These are phyloP conservation scores for Pythium folliculosum DNA, from an alignment of 352 stramenopile species.

Conservation along the genomic window DNA sequence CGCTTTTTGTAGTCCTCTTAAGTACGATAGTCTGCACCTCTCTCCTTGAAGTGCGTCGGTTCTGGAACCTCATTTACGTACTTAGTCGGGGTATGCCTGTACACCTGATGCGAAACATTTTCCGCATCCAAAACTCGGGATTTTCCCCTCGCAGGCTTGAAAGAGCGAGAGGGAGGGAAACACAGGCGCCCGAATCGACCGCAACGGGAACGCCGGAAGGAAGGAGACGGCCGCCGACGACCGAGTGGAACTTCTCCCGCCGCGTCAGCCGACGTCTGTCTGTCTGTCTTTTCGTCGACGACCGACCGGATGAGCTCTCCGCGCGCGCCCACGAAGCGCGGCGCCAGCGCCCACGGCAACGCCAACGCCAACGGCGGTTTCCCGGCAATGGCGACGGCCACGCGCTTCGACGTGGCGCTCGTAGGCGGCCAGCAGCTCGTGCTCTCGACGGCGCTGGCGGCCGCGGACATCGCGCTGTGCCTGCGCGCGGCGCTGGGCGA, in stretches of 20 bases:
- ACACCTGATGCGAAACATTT: neutral
- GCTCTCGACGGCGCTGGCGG: conserved; percentile 16
- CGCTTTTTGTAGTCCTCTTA: too few relatives aligned
- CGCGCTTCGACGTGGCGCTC: conserved; percentile 7
- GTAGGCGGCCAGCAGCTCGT: conserved; percentile 23
- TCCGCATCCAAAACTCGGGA: neutral
- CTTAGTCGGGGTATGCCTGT: neutral
- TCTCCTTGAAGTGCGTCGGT: conserved; percentile 7
- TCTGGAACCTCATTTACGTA: neutral
- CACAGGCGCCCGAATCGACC: neutral
- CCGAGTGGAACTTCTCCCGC: too few relatives aligned
- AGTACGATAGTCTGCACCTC: too few relatives aligned
- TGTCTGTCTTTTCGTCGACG: neutral
- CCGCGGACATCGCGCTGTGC: conserved; percentile 15
- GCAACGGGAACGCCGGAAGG: too few relatives aligned
- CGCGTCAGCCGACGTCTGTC: too few relatives aligned
- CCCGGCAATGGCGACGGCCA: neutral
- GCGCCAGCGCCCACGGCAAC: neutral
- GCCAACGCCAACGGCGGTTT: conserved; percentile 1
- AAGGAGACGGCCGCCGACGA: neutral
- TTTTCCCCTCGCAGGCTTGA: neutral
- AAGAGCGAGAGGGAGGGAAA: neutral
- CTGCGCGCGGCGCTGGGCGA: conserved; percentile 7
- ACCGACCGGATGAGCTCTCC: conserved; percentile 8
- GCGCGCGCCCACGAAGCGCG: conserved; percentile 1